phyloP scores from a whole-genome alignment of 257 asterid species.

The Jacaranda mimosifolia region DNA sequence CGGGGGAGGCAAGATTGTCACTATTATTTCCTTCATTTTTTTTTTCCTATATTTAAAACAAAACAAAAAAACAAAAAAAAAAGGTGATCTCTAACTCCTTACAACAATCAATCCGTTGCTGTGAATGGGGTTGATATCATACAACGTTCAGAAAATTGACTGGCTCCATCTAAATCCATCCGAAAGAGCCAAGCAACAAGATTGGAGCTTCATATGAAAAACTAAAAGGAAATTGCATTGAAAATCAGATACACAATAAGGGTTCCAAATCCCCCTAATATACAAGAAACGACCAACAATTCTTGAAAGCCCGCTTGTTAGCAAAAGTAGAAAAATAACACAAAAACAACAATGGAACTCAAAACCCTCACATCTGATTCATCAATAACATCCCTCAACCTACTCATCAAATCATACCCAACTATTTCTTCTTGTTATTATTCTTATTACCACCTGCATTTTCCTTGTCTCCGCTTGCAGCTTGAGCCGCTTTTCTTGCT shows the following conservation, averaged over 20 bases:
- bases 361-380: slow-evolving; percentile 31
- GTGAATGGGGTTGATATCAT: no score
- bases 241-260: slow-evolving; percentile 35
- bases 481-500: slow-evolving; percentile 70
- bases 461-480: slow-evolving; percentile 39
- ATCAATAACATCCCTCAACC: slow-evolving; percentile 23
- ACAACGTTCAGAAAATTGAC: neutral
- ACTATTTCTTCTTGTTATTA: slow-evolving; percentile 52
- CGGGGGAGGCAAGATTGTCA: no score
- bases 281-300: slow-evolving; percentile 22
- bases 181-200: neutral
- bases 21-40: no score
- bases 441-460: slow-evolving; percentile 33
- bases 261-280: slow-evolving; percentile 31
- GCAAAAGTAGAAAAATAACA: neutral
- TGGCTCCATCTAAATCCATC: neutral
- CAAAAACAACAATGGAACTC: slow-evolving; percentile 26
- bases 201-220: neutral
- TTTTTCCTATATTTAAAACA: no score
- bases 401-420: slow-evolving; percentile 1
- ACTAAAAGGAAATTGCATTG: slow-evolving; percentile 34
- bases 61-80: no score
- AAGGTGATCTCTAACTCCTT: no score
- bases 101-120: no score
- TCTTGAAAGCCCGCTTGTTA: slow-evolving; percentile 22